Percentiles rank a stretch among this genome's conserved stretches.
These are phyloP conservation scores for Triglochin maritima DNA, from an alignment of 106 monocot species.

Conservation along the genomic window DNA sequence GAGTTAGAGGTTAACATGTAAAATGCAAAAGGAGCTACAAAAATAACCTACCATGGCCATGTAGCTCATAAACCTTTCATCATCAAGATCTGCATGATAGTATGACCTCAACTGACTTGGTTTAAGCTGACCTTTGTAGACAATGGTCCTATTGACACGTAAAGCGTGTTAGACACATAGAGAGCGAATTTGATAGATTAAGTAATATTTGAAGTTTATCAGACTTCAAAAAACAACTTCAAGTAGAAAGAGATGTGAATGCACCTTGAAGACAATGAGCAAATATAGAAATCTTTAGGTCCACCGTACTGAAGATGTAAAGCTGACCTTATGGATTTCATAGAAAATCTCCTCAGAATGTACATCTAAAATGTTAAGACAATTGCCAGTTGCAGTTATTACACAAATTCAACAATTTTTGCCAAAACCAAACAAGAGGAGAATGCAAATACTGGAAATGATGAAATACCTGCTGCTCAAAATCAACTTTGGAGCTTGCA, in stretches of 20 bases:
- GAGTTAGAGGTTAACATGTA: too few relatives aligned
- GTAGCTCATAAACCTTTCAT: slow-evolving; percentile 92
- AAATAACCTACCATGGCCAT: slow-evolving; percentile 87
- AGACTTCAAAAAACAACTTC: background rate
- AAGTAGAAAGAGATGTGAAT: background rate
- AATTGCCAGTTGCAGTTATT: background rate
- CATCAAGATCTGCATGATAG: slow-evolving; percentile 81
- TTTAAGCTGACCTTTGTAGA: slow-evolving; percentile 94
- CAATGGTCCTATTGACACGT: slow-evolving; percentile 57
- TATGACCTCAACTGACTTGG: slow-evolving; percentile 67
- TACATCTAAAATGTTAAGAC: slow-evolving; percentile 41
- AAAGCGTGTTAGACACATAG: background rate
- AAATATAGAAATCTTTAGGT: slow-evolving; percentile 74
- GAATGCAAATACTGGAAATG: background rate
- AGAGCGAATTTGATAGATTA: background rate
- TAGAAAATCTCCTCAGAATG: slow-evolving; percentile 69
- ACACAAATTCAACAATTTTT: background rate
- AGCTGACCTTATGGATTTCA: slow-evolving; percentile 67
- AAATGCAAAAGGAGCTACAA: too few relatives aligned
- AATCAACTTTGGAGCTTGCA: slow-evolving; percentile 38
- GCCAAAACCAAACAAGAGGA: background rate
- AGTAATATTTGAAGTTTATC: background rate
- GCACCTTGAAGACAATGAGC: slow-evolving; percentile 83
- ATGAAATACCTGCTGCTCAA: slow-evolving; percentile 73
- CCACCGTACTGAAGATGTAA: slow-evolving; percentile 59